A percentile compares a stretch with the other conserved stretches of the same genome.
These are phyloP conservation scores for Hyaloscypha bicolor DNA, from an alignment of 495 filamentous ascomycete species.

Conservation along the genomic window DNA sequence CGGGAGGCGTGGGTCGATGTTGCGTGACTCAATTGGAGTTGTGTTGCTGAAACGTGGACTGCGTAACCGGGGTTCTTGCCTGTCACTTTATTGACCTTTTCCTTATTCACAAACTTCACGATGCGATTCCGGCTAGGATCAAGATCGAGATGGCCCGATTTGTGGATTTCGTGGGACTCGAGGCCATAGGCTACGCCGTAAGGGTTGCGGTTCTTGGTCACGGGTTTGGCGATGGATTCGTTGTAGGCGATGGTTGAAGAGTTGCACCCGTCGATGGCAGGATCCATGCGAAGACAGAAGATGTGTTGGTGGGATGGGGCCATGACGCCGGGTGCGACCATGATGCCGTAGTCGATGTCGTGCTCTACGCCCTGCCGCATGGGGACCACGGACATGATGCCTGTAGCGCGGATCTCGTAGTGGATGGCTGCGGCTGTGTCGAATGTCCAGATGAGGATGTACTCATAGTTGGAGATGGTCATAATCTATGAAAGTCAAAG, in stretches of 20 bases:
- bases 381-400: conserved; percentile 67
- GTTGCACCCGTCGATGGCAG: conserved; percentile 71
- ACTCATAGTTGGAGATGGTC: conserved; percentile 60
- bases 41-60: not conserved
- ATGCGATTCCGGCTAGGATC: conserved; percentile 62
- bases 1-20: conserved; percentile 38
- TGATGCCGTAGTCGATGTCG: conserved; percentile 63
- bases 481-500: conserved; percentile 26
- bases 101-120: conserved; percentile 76
- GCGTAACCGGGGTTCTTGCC: conserved; percentile 12
- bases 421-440: conserved; percentile 74
- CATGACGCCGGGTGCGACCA: conserved; percentile 61
- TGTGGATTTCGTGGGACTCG: conserved; percentile 46
- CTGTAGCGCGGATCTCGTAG: conserved; percentile 33
- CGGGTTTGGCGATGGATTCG: conserved; percentile 67
- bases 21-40: conserved; percentile 32
- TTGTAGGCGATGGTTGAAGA: conserved; percentile 65
- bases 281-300: conserved; percentile 83
- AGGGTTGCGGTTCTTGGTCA: conserved; percentile 34
- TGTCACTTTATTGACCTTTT: conserved; percentile 66
- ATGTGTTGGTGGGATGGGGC: conserved; percentile 81
- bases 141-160: conserved; percentile 62
- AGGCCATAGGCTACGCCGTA: conserved; percentile 19
- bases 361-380: conserved; percentile 59
- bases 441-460: conserved; percentile 76